These are phyloP conservation scores for Moesziomyces globuligerus DNA, from an alignment of 1,284 basidiomycete species.

Conservation along the genomic window DNA sequence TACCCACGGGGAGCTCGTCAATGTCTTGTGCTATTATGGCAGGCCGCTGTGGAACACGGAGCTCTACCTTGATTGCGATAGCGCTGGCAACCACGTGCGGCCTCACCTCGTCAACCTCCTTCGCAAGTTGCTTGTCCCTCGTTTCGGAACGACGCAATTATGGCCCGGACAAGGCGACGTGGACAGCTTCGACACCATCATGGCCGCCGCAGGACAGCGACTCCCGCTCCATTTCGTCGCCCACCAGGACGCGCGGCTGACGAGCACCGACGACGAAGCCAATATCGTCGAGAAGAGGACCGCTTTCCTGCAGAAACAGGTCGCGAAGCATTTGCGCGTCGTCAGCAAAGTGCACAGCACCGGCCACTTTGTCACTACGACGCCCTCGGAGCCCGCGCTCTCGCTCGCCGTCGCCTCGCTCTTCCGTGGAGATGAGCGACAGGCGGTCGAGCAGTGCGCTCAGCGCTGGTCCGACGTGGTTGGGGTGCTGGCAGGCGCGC, in stretches of 20 bases:
- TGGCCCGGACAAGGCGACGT: not conserved
- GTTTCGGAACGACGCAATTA: not conserved
- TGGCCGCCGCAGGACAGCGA: conserved; percentile 5
- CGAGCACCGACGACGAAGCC: not conserved
- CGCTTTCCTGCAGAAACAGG: conserved; percentile 6
- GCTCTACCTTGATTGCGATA: not conserved
- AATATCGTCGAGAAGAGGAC: not conserved
- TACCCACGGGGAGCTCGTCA: not conserved
- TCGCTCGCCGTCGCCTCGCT: conserved; percentile 11
- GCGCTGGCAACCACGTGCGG: too few species aligned
- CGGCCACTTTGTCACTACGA: conserved; percentile 5
- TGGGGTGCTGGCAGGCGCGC: not conserved
- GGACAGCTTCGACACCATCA: not conserved
- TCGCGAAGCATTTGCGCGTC: conserved; percentile 11
- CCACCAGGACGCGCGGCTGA: not conserved
- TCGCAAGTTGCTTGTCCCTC: not conserved
- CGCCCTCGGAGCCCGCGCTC: conserved; percentile 9
- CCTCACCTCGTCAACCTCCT: conserved; percentile 4
- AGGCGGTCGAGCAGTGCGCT: not conserved
- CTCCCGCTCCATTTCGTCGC: conserved; percentile 4
- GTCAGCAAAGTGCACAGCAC: conserved; percentile 5
- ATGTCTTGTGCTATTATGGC: not conserved
- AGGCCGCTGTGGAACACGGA: conserved; percentile 5
- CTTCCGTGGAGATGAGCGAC: not conserved
- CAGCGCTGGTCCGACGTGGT: conserved; percentile 3